Evolutionary conservation across 495 filamentous ascomycete species (phyloP).

Genomic region (Sabuloglossum arenarium): DNA sequence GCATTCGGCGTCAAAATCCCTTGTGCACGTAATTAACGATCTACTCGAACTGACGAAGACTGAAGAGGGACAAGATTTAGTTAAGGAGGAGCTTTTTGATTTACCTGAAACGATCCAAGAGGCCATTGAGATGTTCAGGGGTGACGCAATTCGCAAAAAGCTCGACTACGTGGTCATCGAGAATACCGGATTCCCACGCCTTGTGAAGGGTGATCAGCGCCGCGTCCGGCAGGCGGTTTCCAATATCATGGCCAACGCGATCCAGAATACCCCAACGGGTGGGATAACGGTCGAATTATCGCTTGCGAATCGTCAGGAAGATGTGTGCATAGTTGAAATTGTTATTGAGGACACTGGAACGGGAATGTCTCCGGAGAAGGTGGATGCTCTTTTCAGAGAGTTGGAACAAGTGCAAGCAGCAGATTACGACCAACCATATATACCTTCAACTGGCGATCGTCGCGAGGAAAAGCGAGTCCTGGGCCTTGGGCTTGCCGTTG

Average conservation of each 20-base stretch:
- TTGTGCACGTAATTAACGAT: slow-evolving; percentile 93
- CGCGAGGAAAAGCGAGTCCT: slow-evolving; percentile 26
- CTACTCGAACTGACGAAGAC: slow-evolving; percentile 84
- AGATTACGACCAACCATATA: slow-evolving; percentile 21
- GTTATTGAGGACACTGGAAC: slow-evolving; percentile 58
- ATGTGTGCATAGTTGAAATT: slow-evolving; percentile 43
- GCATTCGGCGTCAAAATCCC: slow-evolving; percentile 82
- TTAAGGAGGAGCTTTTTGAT: slow-evolving; percentile 70
- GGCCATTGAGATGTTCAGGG: slow-evolving; percentile 50
- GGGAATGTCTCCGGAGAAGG: slow-evolving; percentile 51
- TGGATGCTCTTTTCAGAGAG: slow-evolving; percentile 66
- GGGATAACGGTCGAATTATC: slow-evolving; percentile 52
- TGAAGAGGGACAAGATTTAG: slow-evolving; percentile 59
- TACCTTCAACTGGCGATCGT: slow-evolving; percentile 12
- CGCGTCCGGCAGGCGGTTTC: slow-evolving; percentile 60
- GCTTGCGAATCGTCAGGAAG: slow-evolving; percentile 15
- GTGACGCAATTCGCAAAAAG: slow-evolving; percentile 56
- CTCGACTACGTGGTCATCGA: slow-evolving; percentile 45
- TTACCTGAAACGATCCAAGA: slow-evolving; percentile 48
- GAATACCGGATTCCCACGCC: slow-evolving; percentile 45
- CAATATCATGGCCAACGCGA: slow-evolving; percentile 75
- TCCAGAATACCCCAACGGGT: slow-evolving; percentile 56
- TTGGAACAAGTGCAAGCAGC: slow-evolving; percentile 67
- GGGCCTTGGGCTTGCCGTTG: slow-evolving; percentile 69
- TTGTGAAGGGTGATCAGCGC: slow-evolving; percentile 62